Conservation (phyloP, 257 asterid genomes). For the Penstemon barbatus region DNA sequence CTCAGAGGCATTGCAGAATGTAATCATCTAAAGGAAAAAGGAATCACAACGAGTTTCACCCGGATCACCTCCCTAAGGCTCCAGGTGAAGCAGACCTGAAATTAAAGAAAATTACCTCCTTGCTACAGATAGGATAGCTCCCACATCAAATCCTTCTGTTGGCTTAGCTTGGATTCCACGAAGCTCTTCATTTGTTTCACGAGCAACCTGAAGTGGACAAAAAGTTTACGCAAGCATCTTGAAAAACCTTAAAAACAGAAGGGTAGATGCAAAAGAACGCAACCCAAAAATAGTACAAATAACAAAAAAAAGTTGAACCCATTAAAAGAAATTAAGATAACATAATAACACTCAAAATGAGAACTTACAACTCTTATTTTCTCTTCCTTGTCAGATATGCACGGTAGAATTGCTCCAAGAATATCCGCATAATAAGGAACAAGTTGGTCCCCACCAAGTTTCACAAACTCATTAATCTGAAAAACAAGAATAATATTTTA, state of each 20-base stretch:
- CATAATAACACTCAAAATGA: slow-evolving; percentile 16
- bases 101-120: slow-evolving; percentile 60
- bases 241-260: not conserved
- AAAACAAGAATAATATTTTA: slow-evolving; percentile 22
- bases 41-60: slow-evolving; percentile 2
- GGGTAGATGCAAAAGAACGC: not conserved
- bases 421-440: slow-evolving; percentile 97
- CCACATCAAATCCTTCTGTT: slow-evolving; percentile 84
- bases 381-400: slow-evolving; percentile 99
- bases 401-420: slow-evolving; percentile 92
- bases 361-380: slow-evolving; percentile 89
- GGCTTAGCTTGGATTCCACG: slow-evolving; percentile 84
- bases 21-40: slow-evolving; percentile 6
- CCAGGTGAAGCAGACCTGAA: not conserved
- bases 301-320: not conserved
- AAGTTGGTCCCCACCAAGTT: slow-evolving; percentile 99
- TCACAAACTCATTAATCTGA: slow-evolving; percentile 95
- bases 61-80: slow-evolving; percentile 12
- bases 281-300: not conserved
- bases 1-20: slow-evolving; percentile 8
- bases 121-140: slow-evolving; percentile 85
- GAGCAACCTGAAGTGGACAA: slow-evolving; percentile 68
- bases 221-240: slow-evolving; percentile 22
- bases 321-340: slow-evolving; percentile 16
- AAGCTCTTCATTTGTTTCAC: slow-evolving; percentile 97